phyloP scores from a whole-genome alignment of 164 flowering plant genomes.

The Magnolia sinica region DNA sequence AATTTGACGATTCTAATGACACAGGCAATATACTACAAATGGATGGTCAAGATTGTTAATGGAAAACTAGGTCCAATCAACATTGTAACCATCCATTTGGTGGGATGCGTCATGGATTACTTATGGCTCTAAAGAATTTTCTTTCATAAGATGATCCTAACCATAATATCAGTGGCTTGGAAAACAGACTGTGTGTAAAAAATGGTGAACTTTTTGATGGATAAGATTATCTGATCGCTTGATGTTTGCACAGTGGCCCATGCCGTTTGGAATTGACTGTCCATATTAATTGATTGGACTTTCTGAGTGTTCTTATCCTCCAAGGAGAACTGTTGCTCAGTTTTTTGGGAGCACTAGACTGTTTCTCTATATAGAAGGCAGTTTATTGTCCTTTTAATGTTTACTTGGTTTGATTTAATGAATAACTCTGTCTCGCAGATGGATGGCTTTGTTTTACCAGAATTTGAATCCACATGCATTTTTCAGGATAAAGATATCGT shows the following conservation, averaged over 20 bases:
- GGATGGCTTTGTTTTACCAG: conserved; percentile 86
- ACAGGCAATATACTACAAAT: too few relatives aligned
- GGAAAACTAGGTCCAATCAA: too few relatives aligned
- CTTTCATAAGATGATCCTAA: not conserved
- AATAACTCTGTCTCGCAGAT: conserved; percentile 48
- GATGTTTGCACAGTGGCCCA: not conserved
- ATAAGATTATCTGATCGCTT: not conserved
- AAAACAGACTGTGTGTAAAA: not conserved
- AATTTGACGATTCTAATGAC: too few relatives aligned
- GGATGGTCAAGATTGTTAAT: too few relatives aligned
- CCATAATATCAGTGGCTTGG: not conserved
- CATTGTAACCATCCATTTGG: not conserved
- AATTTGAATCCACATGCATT: conserved; percentile 68
- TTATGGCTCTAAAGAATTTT: too few relatives aligned
- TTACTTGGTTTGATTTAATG: not conserved
- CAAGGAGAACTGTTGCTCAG: too few relatives aligned
- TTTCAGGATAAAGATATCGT: conserved; percentile 74
- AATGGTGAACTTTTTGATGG: not conserved
- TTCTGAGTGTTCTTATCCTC: too few relatives aligned
- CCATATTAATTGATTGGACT: too few relatives aligned
- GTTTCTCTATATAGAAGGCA: too few relatives aligned
- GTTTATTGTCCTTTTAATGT: not conserved
- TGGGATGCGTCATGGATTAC: not conserved
- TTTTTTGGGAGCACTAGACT: too few relatives aligned
- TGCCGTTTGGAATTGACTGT: not conserved